Evolutionary conservation across 208 protist species (phyloP).

Genomic region (Entamoeba histolytica): DNA sequence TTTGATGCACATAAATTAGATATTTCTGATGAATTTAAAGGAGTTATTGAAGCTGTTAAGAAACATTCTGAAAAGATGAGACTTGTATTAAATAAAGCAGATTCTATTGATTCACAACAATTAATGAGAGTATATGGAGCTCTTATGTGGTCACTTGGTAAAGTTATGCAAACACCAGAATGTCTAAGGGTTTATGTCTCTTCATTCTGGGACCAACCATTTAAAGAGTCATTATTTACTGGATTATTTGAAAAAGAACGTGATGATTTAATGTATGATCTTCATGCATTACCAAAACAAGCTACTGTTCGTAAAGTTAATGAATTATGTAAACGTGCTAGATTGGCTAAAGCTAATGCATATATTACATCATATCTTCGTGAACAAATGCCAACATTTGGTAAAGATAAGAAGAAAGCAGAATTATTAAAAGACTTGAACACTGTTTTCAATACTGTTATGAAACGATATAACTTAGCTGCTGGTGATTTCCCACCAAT

Average conservation of each 20-base stretch:
- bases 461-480: background rate
- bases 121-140: constrained; percentile 80
- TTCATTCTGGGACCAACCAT: constrained; percentile 75
- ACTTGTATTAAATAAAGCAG: constrained; percentile 82
- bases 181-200: constrained; percentile 73
- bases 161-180: constrained; percentile 69
- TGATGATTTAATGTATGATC: constrained; percentile 51
- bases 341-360: constrained; percentile 53
- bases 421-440: background rate
- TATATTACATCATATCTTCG: constrained; percentile 50
- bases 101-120: constrained; percentile 63
- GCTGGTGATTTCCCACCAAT: background rate
- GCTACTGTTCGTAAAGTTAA: constrained; percentile 62
- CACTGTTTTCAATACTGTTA: background rate
- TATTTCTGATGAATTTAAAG: constrained; percentile 49
- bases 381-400: constrained; percentile 6
- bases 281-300: constrained; percentile 57
- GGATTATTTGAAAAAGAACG: constrained; percentile 57
- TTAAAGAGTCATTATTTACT: constrained; percentile 29
- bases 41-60: constrained; percentile 36
- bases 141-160: constrained; percentile 73
- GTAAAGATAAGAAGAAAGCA: background rate
- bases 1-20: constrained; percentile 91
- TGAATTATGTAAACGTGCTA: constrained; percentile 56
- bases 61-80: constrained; percentile 50